phyloP scores from a whole-genome alignment of 2,329 filamentous ascomycete species.

The Alternaria viburni region DNA sequence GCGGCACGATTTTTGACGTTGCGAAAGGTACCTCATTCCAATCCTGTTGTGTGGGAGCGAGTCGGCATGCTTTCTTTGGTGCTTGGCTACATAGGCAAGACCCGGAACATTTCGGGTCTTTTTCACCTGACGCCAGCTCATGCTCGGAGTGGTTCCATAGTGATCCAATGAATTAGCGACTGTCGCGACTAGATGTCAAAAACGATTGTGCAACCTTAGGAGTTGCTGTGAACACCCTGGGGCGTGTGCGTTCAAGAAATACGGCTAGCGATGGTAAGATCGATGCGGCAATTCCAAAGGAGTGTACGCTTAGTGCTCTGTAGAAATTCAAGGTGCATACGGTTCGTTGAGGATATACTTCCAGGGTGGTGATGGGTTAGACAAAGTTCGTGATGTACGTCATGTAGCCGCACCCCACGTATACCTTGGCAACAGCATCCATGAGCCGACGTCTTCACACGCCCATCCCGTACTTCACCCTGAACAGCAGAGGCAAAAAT shows the following conservation, averaged over 20 bases:
- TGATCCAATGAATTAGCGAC: neutral
- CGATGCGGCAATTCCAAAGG: neutral
- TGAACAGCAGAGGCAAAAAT: neutral
- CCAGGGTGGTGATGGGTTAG: neutral
- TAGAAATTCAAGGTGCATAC: neutral
- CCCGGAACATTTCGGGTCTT: neutral
- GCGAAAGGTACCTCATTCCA: neutral
- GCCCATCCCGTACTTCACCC: neutral
- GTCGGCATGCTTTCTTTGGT: slow-evolving; percentile 12
- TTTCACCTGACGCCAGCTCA: neutral
- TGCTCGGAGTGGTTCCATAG: neutral
- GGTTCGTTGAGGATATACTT: neutral
- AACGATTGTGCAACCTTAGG: neutral
- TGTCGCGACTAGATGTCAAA: neutral
- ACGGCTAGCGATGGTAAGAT: neutral
- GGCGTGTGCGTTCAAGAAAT: neutral
- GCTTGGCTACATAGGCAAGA: neutral
- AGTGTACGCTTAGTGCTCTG: neutral
- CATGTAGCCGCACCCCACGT: neutral
- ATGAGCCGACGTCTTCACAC: neutral
- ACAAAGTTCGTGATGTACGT: neutral
- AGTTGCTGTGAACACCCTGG: neutral
- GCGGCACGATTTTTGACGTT: slow-evolving; percentile 14
- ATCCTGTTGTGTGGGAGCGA: slow-evolving; percentile 11
- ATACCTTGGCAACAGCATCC: neutral